These are phyloP conservation scores for Phytophthora vignae DNA, from an alignment of 352 stramenopile genomes.

Conservation along the genomic window DNA sequence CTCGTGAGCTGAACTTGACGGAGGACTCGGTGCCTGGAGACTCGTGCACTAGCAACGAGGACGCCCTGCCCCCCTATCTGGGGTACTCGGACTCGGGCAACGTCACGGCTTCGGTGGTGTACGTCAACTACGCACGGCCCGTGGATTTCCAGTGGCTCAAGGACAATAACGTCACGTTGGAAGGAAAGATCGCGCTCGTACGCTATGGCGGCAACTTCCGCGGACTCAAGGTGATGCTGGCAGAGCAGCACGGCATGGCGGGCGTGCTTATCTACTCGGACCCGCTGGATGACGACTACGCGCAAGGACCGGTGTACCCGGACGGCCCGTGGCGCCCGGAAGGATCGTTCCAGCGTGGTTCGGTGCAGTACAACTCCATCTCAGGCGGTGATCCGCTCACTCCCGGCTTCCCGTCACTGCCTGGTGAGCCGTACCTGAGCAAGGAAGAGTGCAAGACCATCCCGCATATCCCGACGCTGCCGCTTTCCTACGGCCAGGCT, in stretches of 20 bases:
- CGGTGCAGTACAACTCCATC: slow-evolving; percentile 84
- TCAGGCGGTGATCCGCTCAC: slow-evolving; percentile 75
- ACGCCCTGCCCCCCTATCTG: slow-evolving; percentile 78
- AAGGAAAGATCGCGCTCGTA: slow-evolving; percentile 85
- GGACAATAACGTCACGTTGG: slow-evolving; percentile 68
- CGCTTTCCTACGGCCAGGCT: slow-evolving; percentile 87
- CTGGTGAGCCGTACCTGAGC: slow-evolving; percentile 46
- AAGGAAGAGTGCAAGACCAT: slow-evolving; percentile 58
- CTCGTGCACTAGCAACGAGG: slow-evolving; percentile 60
- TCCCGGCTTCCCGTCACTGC: slow-evolving; percentile 56
- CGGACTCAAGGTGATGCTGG: slow-evolving; percentile 87
- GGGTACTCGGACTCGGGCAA: slow-evolving; percentile 85
- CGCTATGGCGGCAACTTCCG: slow-evolving; percentile 86
- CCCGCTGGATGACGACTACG: slow-evolving; percentile 85
- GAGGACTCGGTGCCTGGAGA: slow-evolving; percentile 67
- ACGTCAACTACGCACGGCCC: slow-evolving; percentile 89
- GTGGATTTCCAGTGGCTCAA: slow-evolving; percentile 86
- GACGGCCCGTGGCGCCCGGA: slow-evolving; percentile 61
- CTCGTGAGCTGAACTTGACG: slow-evolving; percentile 62
- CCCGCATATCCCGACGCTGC: slow-evolving; percentile 49
- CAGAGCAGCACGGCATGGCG: slow-evolving; percentile 75
- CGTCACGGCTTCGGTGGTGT: slow-evolving; percentile 80
- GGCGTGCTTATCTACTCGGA: slow-evolving; percentile 92
- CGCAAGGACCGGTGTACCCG: slow-evolving; percentile 50
- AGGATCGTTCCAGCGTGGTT: slow-evolving; percentile 87